phyloP scores from a whole-genome alignment of 495 filamentous ascomycete genomes.

The Rusavskia elegans region DNA sequence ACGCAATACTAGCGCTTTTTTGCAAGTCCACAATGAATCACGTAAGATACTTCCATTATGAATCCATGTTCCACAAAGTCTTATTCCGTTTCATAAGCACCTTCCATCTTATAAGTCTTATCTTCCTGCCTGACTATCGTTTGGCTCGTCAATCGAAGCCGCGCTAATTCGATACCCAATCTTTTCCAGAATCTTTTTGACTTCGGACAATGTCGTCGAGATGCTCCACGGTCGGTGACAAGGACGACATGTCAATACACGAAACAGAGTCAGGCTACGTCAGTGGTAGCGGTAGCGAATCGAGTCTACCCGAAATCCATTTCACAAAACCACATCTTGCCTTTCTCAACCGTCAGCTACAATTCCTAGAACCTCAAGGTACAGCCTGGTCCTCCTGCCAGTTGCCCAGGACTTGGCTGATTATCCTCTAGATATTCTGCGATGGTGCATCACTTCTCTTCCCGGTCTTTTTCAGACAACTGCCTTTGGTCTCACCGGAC shows the following conservation, averaged over 20 bases:
- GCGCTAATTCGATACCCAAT: too few species aligned
- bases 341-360: slow-evolving; percentile 76
- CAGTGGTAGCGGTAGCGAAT: slow-evolving; percentile 49
- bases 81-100: not conserved
- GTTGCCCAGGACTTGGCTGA: slow-evolving; percentile 8
- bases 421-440: slow-evolving; percentile 49
- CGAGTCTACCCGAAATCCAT: slow-evolving; percentile 53
- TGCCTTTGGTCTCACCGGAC: slow-evolving; percentile 88
- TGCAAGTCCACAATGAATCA: slow-evolving; percentile 8
- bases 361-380: slow-evolving; percentile 65
- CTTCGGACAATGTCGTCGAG: slow-evolving; percentile 1
- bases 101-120: not conserved
- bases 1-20: slow-evolving; percentile 9
- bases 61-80: too few species aligned
- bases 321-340: slow-evolving; percentile 82
- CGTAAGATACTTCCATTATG: too few species aligned
- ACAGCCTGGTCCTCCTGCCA: slow-evolving; percentile 8
- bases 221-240: slow-evolving; percentile 7
- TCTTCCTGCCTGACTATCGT: not conserved
- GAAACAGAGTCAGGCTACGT: slow-evolving; percentile 79
- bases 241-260: slow-evolving; percentile 21
- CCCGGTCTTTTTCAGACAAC: slow-evolving; percentile 90
- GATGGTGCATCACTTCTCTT: slow-evolving; percentile 81
- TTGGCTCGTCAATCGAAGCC: too few species aligned
- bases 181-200: not conserved